Base-by-base conservation (phyloP, 1,284 basidiomycete species). In the Exobasidium rhododendri region DNA sequence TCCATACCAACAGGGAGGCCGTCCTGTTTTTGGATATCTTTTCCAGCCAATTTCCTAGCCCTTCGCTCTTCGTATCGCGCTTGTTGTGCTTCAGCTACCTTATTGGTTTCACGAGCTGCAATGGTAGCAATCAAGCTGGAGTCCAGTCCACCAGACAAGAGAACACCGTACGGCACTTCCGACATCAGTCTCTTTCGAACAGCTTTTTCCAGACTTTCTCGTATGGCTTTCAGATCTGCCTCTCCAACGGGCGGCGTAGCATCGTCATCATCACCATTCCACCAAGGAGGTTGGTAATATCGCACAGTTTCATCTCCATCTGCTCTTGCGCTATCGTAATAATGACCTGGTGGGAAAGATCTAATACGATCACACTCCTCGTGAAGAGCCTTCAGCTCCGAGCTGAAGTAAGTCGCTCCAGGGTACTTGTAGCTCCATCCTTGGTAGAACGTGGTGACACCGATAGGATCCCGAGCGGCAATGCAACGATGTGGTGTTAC, bases 141-240 rank as follows among this genome's bases (percentile, higher is more conserved):
- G 81, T 99, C 96, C 62, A 99, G 83, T 56, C 96, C 96, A 62
- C 96, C 96, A 64, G 90, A 92, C 59, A 99, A 85, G 45, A 98
- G 85, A 11, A 99, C 96, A 71, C 96, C 96, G 76, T 97, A 99
- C 11, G 96, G 96, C 1, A 98, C 96, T 82, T 99, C 96, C 59
- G 91, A 92, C 96, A 99, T 99, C 61, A 99, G 83, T 59, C 96
- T 86, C 83, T 98, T 99, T 74, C 88, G 86, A 49, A 98, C 96
- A 11, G 96, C 92, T 57, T 85, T 88, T 82, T 98, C 96, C 40
- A 99, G 85, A 0, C 88, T 85, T 80, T 91, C 87, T 35, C 80
- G 80, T 56, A 82, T 74, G 32, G 68, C 59, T 20, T 84, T 88
- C 63, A 90, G 83, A 80, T 98, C 88, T 20, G 84, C 86, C 4